Conservation (phyloP, 768 basidiomycete genomes). For the Ephemerocybe angulata region DNA sequence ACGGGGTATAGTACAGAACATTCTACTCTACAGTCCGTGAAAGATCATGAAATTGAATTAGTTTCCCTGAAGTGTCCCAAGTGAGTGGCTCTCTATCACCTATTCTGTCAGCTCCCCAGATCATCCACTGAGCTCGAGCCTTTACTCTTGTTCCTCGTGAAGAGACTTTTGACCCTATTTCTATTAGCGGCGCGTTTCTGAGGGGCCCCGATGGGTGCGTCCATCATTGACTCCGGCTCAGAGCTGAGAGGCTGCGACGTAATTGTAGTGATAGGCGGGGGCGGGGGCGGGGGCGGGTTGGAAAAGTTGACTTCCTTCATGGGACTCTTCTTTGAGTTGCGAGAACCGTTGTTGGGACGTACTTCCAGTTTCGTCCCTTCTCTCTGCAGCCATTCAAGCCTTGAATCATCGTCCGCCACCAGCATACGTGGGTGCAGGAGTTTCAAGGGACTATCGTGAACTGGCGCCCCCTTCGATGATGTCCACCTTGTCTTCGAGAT, state of each 20-base stretch:
- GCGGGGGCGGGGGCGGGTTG: neutral
- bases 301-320: neutral
- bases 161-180: slow-evolving; percentile 30
- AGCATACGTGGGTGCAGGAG: slow-evolving; percentile 29
- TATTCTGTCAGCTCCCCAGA: too few species aligned
- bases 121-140: too few species aligned
- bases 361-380: slow-evolving; percentile 10
- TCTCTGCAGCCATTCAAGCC: slow-evolving; percentile 17
- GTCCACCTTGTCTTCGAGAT: slow-evolving; percentile 76
- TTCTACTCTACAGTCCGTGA: too few species aligned
- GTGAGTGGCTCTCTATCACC: too few species aligned
- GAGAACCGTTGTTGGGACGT: neutral
- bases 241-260: slow-evolving; percentile 32
- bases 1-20: too few species aligned
- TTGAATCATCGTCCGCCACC: slow-evolving; percentile 23
- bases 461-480: slow-evolving; percentile 36
- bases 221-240: slow-evolving; percentile 37
- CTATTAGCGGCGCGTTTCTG: slow-evolving; percentile 17
- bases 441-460: slow-evolving; percentile 30
- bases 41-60: too few species aligned
- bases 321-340: neutral
- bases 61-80: too few species aligned
- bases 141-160: too few species aligned
- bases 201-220: slow-evolving; percentile 11
- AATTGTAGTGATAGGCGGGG: neutral